A percentile compares a stretch with the other conserved stretches of the same genome.
Evolutionary conservation across 106 monocot species (phyloP).

Genomic region (Phalaenopsis equestris): DNA sequence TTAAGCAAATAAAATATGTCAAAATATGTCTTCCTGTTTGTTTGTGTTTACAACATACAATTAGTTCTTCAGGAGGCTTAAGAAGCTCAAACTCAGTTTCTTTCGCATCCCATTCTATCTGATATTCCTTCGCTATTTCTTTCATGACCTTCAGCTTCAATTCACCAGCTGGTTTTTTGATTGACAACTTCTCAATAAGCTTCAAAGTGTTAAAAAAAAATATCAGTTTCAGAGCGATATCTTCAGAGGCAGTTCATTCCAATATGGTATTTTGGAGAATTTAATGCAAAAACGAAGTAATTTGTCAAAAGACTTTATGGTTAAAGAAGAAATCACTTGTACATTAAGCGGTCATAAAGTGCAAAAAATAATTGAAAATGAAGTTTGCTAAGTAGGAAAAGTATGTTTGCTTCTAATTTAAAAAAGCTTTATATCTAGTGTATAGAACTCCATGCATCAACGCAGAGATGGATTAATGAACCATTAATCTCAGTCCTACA

Average conservation of each 20-base stretch:
- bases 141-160: conserved; percentile 79
- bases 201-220: conserved; percentile 16
- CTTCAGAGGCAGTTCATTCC: no score
- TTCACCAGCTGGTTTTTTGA: conserved; percentile 71
- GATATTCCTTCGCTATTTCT: conserved; percentile 89
- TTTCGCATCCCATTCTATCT: conserved; percentile 66
- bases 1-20: conserved; percentile 3
- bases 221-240: not conserved
- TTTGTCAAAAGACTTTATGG: no score
- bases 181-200: conserved; percentile 87
- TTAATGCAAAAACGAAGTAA: no score
- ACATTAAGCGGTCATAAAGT: no score
- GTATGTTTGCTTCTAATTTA: not conserved
- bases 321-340: no score
- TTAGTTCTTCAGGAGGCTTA: conserved; percentile 59
- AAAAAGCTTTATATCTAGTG: no score
- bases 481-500: no score
- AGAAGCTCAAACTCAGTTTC: conserved; percentile 80
- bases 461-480: no score
- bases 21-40: not conserved
- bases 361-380: no score
- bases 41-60: conserved; percentile 30
- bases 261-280: no score
- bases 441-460: no score
- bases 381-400: not conserved